Evolutionary conservation across 257 asterid species (phyloP).

Genomic region (Mitragyna speciosa): DNA sequence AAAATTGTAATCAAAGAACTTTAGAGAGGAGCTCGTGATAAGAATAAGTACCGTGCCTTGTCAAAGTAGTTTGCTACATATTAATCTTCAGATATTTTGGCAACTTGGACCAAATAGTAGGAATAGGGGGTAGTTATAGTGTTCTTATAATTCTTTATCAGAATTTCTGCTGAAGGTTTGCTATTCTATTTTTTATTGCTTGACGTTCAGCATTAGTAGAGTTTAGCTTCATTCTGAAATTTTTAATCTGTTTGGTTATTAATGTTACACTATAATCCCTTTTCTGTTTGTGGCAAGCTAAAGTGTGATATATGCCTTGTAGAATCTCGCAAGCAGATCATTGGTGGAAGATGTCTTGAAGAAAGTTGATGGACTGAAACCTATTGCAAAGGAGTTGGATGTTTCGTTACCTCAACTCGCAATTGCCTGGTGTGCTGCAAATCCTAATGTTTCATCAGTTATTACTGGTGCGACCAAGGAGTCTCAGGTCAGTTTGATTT

Average conservation of each 20-base stretch:
- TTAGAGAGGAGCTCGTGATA: background rate
- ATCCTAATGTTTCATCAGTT: constrained; percentile 93
- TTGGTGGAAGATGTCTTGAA: constrained; percentile 80
- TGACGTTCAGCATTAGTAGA: background rate
- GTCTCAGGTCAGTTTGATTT: constrained; percentile 61
- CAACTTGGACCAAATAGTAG: background rate
- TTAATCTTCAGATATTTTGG: background rate
- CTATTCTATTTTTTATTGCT: background rate
- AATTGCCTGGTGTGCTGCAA: constrained; percentile 97
- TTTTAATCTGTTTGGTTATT: background rate
- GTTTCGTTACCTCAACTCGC: constrained; percentile 91
- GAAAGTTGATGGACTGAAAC: constrained; percentile 76
- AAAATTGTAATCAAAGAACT: background rate
- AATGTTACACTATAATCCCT: background rate
- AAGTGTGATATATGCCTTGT: constrained; percentile 26
- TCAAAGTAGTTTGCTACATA: background rate
- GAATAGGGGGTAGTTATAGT: background rate
- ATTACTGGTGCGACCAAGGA: constrained; percentile 97
- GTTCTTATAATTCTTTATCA: background rate
- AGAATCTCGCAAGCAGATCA: constrained; percentile 91
- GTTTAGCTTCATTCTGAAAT: background rate
- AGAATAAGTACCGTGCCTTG: background rate
- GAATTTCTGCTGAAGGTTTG: background rate
- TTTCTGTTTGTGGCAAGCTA: constrained; percentile 2
- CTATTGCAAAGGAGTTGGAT: constrained; percentile 84